Conservation (phyloP, 176 grass and related monocot genomes). For the Triticum urartu region DNA sequence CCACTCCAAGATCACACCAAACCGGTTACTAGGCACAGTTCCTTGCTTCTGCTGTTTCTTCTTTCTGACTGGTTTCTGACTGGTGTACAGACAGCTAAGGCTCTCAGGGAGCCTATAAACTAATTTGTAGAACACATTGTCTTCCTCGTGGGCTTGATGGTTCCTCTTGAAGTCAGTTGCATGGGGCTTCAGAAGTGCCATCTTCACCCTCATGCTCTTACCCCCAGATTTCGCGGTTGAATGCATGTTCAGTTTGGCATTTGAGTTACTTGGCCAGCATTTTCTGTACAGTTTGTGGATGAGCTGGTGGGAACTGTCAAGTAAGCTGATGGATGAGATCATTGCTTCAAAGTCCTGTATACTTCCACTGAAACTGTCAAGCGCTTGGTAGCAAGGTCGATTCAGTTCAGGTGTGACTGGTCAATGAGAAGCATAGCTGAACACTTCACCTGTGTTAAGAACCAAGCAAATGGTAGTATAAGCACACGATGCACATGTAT, state of each 20-base stretch:
- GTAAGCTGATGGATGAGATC: conserved; percentile 30
- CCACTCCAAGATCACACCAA: conserved; percentile 88
- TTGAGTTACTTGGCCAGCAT: conserved; percentile 16
- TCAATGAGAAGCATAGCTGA: background rate
- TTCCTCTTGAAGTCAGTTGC: conserved; percentile 45
- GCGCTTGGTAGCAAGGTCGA: background rate
- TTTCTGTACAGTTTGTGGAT: conserved; percentile 27
- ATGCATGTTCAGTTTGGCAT: conserved; percentile 20
- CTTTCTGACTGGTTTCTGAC: conserved; percentile 30
- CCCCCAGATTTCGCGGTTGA: conserved; percentile 4
- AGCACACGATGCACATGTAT: background rate
- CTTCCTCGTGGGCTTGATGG: conserved; percentile 32
- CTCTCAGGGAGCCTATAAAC: conserved; percentile 56
- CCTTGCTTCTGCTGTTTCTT: conserved; percentile 47
- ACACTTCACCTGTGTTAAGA: background rate
- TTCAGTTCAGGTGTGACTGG: conserved; percentile 3
- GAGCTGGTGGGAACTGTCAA: conserved; percentile 11
- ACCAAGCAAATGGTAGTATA: background rate
- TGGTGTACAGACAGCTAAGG: conserved; percentile 60
- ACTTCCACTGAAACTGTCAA: conserved; percentile 16
- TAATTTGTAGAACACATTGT: conserved; percentile 38
- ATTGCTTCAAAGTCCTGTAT: conserved; percentile 23
- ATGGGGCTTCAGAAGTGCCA: conserved; percentile 16
- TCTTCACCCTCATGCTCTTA: conserved; percentile 23
- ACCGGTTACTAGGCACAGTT: background rate